Evolutionary conservation across 495 filamentous ascomycete species (phyloP).

Genomic region (Penicillium pancosmium): DNA sequence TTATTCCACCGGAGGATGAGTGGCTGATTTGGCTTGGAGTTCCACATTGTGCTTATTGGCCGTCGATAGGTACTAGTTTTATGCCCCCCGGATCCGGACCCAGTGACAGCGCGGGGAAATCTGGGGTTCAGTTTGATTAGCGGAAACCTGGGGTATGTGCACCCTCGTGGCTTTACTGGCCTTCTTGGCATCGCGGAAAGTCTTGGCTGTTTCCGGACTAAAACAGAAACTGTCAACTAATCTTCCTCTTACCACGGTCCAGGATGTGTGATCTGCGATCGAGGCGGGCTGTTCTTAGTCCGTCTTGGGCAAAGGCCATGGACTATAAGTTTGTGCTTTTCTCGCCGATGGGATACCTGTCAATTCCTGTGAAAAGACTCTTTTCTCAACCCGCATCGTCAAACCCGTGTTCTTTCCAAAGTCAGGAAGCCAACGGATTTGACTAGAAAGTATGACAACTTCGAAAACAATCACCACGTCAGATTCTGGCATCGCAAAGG

Average conservation of each 20-base stretch:
- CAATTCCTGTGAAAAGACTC: background rate
- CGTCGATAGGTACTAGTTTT: background rate
- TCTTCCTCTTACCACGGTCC: background rate
- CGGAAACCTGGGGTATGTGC: constrained; percentile 4
- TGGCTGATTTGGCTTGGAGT: background rate
- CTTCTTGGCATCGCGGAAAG: background rate
- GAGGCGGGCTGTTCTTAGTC: background rate
- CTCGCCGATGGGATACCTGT: background rate
- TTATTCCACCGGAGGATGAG: background rate
- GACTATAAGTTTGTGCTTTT: background rate
- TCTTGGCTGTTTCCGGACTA: background rate
- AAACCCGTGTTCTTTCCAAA: background rate
- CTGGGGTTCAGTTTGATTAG: background rate
- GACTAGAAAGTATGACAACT: background rate
- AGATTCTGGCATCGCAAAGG: background rate
- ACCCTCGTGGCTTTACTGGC: background rate
- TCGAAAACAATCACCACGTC: background rate
- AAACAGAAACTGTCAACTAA: background rate
- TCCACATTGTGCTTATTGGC: background rate
- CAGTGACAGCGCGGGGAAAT: background rate
- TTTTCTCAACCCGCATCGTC: background rate
- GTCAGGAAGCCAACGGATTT: background rate
- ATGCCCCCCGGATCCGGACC: background rate
- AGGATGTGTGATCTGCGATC: background rate
- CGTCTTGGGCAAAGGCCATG: background rate